Base-by-base conservation (phyloP, 139 green algal genomes). In the Auxenochlorella pyrenoidosa region DNA sequence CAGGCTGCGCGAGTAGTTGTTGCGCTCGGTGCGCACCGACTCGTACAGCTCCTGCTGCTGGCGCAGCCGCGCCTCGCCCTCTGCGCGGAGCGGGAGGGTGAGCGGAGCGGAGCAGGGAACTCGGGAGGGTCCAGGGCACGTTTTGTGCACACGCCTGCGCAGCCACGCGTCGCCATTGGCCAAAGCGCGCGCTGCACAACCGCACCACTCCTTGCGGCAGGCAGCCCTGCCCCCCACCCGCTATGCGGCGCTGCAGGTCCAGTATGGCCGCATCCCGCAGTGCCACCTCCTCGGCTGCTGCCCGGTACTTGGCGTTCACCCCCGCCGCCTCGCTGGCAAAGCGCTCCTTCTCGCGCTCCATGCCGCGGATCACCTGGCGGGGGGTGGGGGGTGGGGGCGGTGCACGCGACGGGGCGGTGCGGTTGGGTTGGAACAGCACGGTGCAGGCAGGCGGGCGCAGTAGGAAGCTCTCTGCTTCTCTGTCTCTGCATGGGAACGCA, bases 1-100 rank as follows among this genome's bases (percentile, higher is more conserved):
- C 51, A 98, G 90, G 85, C 96, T 97, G 93, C 98, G 98, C 86
- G 86, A 94, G 93, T 97, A 97, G 85, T 96, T 89, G 93, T 99
- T 99, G 85, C 96, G 92, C 86, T 99, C 96, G 0, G 93, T 92
- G 3, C 96, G 87, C 47, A 94, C 92, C 26, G 92, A 85, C 88
- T 96, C 95, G 78, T 96, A 96, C 88, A 95, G 75, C 77, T 97
- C 96, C 92, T 98, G 95, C 93, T 98, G 96, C 93, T 97, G 95
- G 91, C 97, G 98, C 54, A 98, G 93, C 86, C 93, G 93, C 66
- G 85, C 89, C 83, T 99, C 95, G 36, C 92, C 93, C 89, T 99
- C 96, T 36, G 65, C 24, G 32, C 12, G 21, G 79, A 3, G 32
- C 5, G 66, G n/a, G 32, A 40, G 41, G 66, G 30, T n/a, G n/a